Percentiles rank a stretch among this genome's conserved stretches.
Evolutionary conservation across 345 rosid genomes (phyloP).

Genomic region (Tarenaya hassleriana): DNA sequence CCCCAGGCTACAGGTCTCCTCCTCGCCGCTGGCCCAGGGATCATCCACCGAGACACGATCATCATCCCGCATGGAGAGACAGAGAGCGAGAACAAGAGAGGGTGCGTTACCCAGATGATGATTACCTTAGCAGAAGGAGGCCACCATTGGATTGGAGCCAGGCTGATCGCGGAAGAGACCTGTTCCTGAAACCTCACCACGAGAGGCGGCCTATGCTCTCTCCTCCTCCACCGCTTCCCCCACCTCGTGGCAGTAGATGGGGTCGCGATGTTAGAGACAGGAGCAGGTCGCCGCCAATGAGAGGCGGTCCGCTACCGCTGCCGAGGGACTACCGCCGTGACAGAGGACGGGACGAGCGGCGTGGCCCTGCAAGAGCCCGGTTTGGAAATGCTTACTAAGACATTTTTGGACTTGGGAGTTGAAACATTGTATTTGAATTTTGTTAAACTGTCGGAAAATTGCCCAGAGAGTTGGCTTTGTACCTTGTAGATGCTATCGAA

Average conservation of each 20-base stretch:
- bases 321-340: constrained; percentile 39
- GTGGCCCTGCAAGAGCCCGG: constrained; percentile 35
- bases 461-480: no score
- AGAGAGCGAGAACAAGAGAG: constrained; percentile 50
- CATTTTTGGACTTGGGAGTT: background rate
- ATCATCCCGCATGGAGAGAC: constrained; percentile 39
- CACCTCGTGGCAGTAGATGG: constrained; percentile 45
- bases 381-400: constrained; percentile 32
- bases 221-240: constrained; percentile 28
- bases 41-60: constrained; percentile 57
- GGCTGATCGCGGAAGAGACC: constrained; percentile 38
- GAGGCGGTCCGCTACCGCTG: constrained; percentile 42
- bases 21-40: constrained; percentile 63
- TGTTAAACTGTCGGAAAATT: no score
- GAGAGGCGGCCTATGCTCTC: constrained; percentile 40
- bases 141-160: constrained; percentile 43
- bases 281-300: constrained; percentile 59
- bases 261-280: constrained; percentile 50
- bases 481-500: background rate
- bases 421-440: background rate
- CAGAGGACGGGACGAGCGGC: constrained; percentile 43
- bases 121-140: constrained; percentile 21
- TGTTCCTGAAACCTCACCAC: constrained; percentile 47
- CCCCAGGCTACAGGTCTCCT: constrained; percentile 71
- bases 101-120: constrained; percentile 46